These are phyloP conservation scores for Vitis vinifera DNA, from an alignment of 164 flowering plant genomes.

Conservation along the genomic window DNA sequence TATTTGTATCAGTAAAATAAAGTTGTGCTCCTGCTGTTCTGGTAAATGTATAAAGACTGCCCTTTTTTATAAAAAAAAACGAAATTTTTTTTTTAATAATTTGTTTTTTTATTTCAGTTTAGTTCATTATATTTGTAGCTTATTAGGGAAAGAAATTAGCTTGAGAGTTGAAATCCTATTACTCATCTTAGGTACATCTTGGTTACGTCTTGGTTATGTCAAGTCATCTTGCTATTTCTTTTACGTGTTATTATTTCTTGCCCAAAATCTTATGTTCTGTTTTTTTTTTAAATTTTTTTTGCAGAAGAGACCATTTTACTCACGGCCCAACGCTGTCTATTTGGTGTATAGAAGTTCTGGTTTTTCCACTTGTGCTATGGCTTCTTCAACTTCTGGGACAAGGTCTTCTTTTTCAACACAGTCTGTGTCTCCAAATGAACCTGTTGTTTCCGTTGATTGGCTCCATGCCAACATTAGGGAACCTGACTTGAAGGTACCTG, in stretches of 20 bases:
- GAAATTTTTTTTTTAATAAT: background rate
- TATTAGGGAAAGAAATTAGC: background rate
- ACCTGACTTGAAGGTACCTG: constrained; percentile 78
- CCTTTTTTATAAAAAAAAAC: too few relatives aligned
- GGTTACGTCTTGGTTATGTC: background rate
- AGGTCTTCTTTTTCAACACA: constrained; percentile 44
- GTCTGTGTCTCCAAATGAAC: constrained; percentile 62
- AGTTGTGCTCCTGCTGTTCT: too few relatives aligned
- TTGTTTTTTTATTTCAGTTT: background rate
- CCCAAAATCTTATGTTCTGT: background rate
- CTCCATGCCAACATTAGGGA: constrained; percentile 80
- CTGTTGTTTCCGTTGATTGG: constrained; percentile 96
- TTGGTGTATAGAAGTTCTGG: constrained; percentile 21
- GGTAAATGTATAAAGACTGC: too few relatives aligned
- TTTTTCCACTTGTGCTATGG: constrained; percentile 29
- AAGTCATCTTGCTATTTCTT: background rate
- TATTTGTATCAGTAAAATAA: too few relatives aligned
- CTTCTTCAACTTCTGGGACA: constrained; percentile 35
- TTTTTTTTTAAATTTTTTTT: constrained; percentile 9
- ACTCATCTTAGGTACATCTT: background rate
- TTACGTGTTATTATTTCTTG: background rate
- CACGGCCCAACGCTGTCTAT: constrained; percentile 16
- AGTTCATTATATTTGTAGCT: too few relatives aligned
- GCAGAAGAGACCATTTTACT: constrained; percentile 55
- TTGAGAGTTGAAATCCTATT: background rate